Conservation (phyloP, 2,329 filamentous ascomycete species). For the Colletotrichum neosansevieriae region DNA sequence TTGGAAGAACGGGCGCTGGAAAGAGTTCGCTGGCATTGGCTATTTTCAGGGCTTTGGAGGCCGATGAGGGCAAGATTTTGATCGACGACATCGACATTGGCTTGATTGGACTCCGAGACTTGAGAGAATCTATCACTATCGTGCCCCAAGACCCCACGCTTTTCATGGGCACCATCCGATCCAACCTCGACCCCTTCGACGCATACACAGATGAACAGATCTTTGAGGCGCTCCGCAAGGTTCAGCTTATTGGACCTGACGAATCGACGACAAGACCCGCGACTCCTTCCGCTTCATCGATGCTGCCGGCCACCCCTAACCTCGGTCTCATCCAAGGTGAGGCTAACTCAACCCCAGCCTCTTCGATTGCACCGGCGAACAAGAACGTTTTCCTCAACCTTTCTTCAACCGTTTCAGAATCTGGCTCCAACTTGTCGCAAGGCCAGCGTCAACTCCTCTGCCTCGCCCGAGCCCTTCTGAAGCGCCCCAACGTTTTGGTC, state of each 20-base stretch:
- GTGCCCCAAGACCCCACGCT: conserved; percentile 97
- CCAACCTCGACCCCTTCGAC: conserved; percentile 92
- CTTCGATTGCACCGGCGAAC: conserved; percentile 70
- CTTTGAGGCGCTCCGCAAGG: conserved; percentile 85
- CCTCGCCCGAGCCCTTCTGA: conserved; percentile 91
- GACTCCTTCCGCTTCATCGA: conserved; percentile 43
- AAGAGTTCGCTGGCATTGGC: conserved; percentile 96
- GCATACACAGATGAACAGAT: conserved; percentile 92
- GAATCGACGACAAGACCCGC: conserved; percentile 53
- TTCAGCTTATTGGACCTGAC: conserved; percentile 82
- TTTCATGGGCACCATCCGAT: conserved; percentile 91
- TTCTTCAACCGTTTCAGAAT: conserved; percentile 85
- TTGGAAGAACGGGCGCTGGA: conserved; percentile 93
- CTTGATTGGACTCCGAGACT: conserved; percentile 89
- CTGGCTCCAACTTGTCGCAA: conserved; percentile 93
- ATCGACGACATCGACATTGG: conserved; percentile 94
- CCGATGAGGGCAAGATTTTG: conserved; percentile 87
- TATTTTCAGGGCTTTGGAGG: conserved; percentile 92
- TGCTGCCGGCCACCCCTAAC: conserved; percentile 38
- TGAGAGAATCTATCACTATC: conserved; percentile 95
- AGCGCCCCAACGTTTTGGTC: conserved; percentile 90
- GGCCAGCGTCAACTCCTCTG: conserved; percentile 96
- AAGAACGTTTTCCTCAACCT: conserved; percentile 96
- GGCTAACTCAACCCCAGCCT: conserved; percentile 35
- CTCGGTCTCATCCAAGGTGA: conserved; percentile 25